phyloP scores from a whole-genome alignment of 257 asterid species.

The Apocynum venetum region DNA sequence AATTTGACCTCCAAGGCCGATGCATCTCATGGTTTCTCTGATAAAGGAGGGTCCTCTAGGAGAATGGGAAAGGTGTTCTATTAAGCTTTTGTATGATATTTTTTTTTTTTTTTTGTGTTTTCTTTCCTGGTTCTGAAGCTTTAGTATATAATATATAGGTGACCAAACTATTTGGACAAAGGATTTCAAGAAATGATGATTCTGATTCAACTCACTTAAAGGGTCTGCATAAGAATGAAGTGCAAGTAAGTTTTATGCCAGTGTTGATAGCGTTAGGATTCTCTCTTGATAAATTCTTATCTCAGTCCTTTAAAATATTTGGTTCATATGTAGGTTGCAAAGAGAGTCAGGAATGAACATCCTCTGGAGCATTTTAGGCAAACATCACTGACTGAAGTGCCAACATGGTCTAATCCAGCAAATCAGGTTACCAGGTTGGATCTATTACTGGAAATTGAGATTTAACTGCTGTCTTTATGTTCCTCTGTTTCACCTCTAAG shows the following conservation, averaged over 20 bases:
- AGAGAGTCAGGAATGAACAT: constrained; percentile 43
- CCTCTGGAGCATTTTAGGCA: constrained; percentile 38
- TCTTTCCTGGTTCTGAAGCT: constrained; percentile 23
- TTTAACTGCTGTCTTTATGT: background rate
- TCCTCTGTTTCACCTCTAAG: background rate
- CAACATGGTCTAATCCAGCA: constrained; percentile 34
- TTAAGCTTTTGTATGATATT: background rate
- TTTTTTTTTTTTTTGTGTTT: constrained; percentile 11
- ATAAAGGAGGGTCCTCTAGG: constrained; percentile 35
- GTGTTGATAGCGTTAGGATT: background rate
- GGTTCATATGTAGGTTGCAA: constrained; percentile 35
- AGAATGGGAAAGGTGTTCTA: constrained; percentile 36
- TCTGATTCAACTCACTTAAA: constrained; percentile 21
- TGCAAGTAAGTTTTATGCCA: constrained; percentile 25
- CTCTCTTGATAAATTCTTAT: background rate
- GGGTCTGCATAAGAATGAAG: constrained; percentile 29
- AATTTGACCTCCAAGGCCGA: constrained; percentile 23
- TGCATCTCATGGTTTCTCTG: constrained; percentile 23
- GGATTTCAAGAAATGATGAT: constrained; percentile 36
- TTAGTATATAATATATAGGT: constrained; percentile 33
- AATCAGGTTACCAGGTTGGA: constrained; percentile 50
- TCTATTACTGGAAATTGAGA: constrained; percentile 3
- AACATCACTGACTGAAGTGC: constrained; percentile 33
- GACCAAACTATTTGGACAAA: constrained; percentile 26
- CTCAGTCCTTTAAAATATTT: constrained; percentile 1